Evolutionary conservation across 306 rosid genomes (phyloP).

Genomic region (barrel medic (Medicago truncatula)): MtrunA17r5.0-ANR NC_053049.1:14290501-14291000

Average conservation of each 20-base stretch:
- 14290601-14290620: constrained; percentile 44
- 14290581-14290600: background rate
- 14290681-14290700: constrained; percentile 38
- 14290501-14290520: background rate
- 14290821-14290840: constrained; percentile 83
- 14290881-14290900: constrained; percentile 42
- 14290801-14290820: constrained; percentile 62
- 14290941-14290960: constrained; percentile 4
- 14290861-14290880: constrained; percentile 65
- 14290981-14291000: no score
- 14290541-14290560: constrained; percentile 38
- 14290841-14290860: constrained; percentile 72
- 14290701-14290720: constrained; percentile 8
- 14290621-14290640: constrained; percentile 42
- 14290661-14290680: constrained; percentile 55
- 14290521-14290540: constrained; percentile 32
- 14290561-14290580: constrained; percentile 13
- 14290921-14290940: constrained; percentile 21
- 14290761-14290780: constrained; percentile 76
- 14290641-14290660: constrained; percentile 49
- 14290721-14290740: constrained; percentile 20
- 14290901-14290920: background rate
- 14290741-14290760: constrained; percentile 47
- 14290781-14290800: constrained; percentile 71
- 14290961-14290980: background rate